phyloP scores from a whole-genome alignment of 2,329 filamentous ascomycete species.

The Sporothrix euskadiensis region DNA sequence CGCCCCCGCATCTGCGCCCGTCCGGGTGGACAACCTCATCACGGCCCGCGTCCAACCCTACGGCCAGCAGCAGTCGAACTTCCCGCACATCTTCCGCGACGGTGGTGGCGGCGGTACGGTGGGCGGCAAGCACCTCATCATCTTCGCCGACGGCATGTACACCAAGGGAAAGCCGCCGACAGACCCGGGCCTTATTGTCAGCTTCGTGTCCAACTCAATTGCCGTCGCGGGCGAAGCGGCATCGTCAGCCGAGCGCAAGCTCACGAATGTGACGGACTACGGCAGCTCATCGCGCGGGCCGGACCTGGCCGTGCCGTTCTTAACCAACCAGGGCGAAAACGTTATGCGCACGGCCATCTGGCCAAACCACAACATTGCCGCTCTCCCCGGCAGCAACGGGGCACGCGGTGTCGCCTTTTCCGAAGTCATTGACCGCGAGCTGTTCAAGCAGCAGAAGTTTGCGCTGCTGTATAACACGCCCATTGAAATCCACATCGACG shows the following conservation, averaged over 20 bases:
- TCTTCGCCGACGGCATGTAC: slow-evolving; percentile 32
- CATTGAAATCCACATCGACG: slow-evolving; percentile 26
- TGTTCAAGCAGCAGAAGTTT: slow-evolving; percentile 25
- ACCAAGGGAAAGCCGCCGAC: slow-evolving; percentile 31
- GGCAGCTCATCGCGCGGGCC: slow-evolving; percentile 21
- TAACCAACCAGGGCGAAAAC: slow-evolving; percentile 25
- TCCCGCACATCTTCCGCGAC: slow-evolving; percentile 32
- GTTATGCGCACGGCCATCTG: slow-evolving; percentile 25
- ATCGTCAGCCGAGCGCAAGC: neutral
- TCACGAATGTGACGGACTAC: slow-evolving; percentile 25
- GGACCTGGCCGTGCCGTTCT: slow-evolving; percentile 26
- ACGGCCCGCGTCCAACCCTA: slow-evolving; percentile 23
- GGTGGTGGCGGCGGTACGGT: slow-evolving; percentile 33
- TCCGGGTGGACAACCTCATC: slow-evolving; percentile 23
- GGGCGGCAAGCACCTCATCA: slow-evolving; percentile 30
- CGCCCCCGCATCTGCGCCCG: neutral
- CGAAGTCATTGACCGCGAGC: slow-evolving; percentile 31
- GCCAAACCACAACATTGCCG: slow-evolving; percentile 32
- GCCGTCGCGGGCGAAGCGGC: slow-evolving; percentile 21
- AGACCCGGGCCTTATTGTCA: slow-evolving; percentile 26
- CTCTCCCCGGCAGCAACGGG: slow-evolving; percentile 4
- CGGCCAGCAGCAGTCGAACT: slow-evolving; percentile 31
- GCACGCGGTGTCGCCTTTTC: slow-evolving; percentile 27
- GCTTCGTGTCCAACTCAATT: slow-evolving; percentile 32
- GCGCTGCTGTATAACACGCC: slow-evolving; percentile 32